Evolutionary conservation across 495 filamentous ascomycete species (phyloP).

Genomic region (Letharia lupina): DNA sequence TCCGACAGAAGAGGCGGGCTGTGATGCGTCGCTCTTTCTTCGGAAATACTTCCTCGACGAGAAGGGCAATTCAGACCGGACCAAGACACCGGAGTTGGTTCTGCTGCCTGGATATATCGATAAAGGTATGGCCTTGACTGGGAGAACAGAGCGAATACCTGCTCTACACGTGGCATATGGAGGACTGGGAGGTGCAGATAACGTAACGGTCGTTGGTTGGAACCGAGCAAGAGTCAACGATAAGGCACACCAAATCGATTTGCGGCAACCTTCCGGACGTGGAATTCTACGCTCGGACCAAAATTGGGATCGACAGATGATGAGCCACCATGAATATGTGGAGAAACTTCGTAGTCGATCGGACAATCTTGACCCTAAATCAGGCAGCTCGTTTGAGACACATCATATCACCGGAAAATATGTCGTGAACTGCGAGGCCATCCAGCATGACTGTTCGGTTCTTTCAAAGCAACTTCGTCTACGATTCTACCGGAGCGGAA

Average conservation of each 20-base stretch:
- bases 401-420: not conserved
- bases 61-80: constrained; percentile 5
- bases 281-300: not conserved
- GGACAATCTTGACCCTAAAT: not conserved
- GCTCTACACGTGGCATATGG: constrained; percentile 6
- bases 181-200: not conserved
- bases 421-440: not conserved
- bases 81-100: constrained; percentile 2
- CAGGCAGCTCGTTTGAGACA: not conserved
- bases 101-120: constrained; percentile 1
- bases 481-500: not conserved
- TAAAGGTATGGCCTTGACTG: not conserved
- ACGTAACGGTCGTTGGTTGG: constrained; percentile 5
- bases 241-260: constrained; percentile 1
- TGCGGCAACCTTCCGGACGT: not conserved
- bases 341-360: too few relatives aligned
- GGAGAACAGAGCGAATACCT: not conserved
- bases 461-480: not conserved
- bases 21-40: constrained; percentile 11
- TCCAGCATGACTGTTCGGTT: not conserved
- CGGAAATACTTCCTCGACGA: constrained; percentile 10
- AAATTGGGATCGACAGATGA: not conserved
- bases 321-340: not conserved
- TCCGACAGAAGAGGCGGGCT: not conserved
- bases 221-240: constrained; percentile 5